Evolutionary conservation across 148 eudicot species (phyloP), one percentile per base, ranked within the genome.

Genomic region (Pouteria glomerata): DNA sequence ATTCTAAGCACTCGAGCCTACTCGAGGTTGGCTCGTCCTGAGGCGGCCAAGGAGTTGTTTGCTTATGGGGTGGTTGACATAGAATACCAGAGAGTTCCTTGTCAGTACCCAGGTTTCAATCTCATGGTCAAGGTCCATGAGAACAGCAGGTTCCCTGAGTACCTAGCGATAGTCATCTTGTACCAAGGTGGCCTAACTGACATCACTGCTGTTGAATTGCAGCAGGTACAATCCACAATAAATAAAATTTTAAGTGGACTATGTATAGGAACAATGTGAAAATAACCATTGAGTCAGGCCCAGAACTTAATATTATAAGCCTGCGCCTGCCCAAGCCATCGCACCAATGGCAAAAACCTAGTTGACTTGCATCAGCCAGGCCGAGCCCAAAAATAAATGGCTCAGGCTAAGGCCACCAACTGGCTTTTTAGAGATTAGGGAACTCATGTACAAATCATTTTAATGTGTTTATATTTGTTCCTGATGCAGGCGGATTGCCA

Each of bases 21-120:
- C 42, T 73, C 85, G 4, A 71, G 62, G 12, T 45, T 90, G 80
- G 96, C 96, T 23, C 52, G 44, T 4, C 78, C 88, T 3, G 76
- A 80, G 50, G 57, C 63, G 64, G 92, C 80, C n/a, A 52, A 27
- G 8, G 76, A 79, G 30, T 75, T 90, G 31, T 69, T 81, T 26
- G 74, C 84, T 2, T 82, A 74, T 26, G 92, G 91, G 2, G 85
- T 82, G 3, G 85, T 90, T 18, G 88, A 85, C 34, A 26, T 90
- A 1, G 96, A 87, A 69, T 88, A 82, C 51, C 29, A 39, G 21
- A 74, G 87, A 24, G 72, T 90, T 33, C 84, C 92, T n/a, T 88
- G 90, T 71, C 57, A 63, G 19, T 84, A 79, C 39, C 70, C 76
- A 52, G 86, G 82, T 45, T 56, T 65, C 55, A 90, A 84, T 51